Conservation (phyloP, 768 basidiomycete species). For the Suillus spraguei region DNA sequence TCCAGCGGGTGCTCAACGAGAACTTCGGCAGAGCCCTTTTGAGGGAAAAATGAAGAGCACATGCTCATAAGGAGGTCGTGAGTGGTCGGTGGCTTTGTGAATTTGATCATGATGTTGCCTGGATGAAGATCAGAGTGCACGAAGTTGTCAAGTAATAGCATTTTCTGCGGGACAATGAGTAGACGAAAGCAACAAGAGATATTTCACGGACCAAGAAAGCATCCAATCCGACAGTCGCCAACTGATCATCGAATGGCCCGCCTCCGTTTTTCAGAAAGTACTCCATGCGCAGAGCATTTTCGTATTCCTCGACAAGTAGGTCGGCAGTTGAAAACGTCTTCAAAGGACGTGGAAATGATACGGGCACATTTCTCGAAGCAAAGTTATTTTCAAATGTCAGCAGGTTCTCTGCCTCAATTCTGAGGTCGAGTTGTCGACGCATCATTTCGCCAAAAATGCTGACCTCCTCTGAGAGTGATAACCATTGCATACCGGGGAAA, state of each 20-base stretch:
- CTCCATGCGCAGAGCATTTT: constrained; percentile 91
- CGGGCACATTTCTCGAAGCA: constrained; percentile 70
- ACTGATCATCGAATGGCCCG: constrained; percentile 85
- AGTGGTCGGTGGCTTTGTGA: constrained; percentile 82
- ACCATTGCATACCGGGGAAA: constrained; percentile 94
- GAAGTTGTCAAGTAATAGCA: constrained; percentile 97
- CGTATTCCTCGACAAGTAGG: constrained; percentile 89
- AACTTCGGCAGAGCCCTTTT: constrained; percentile 26
- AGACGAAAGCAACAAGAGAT: constrained; percentile 12
- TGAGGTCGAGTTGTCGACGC: constrained; percentile 90
- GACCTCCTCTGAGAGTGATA: constrained; percentile 95
- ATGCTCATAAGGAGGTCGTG: constrained; percentile 62
- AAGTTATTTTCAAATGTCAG: constrained; percentile 87
- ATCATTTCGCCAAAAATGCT: constrained; percentile 95
- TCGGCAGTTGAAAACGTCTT: constrained; percentile 79
- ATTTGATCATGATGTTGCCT: constrained; percentile 98
- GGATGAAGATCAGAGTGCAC: constrained; percentile 91
- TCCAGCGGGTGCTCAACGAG: constrained; percentile 38
- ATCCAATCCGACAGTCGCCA: constrained; percentile 92
- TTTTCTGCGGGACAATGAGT: constrained; percentile 61
- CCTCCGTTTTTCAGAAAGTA: constrained; percentile 86
- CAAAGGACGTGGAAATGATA: constrained; percentile 90
- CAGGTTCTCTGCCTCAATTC: constrained; percentile 89
- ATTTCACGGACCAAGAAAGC: constrained; percentile 79
- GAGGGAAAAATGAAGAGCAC: constrained; percentile 53